phyloP scores from a whole-genome alignment of 2,329 filamentous ascomycete genomes.

The Hypoxylon sp. region DNA sequence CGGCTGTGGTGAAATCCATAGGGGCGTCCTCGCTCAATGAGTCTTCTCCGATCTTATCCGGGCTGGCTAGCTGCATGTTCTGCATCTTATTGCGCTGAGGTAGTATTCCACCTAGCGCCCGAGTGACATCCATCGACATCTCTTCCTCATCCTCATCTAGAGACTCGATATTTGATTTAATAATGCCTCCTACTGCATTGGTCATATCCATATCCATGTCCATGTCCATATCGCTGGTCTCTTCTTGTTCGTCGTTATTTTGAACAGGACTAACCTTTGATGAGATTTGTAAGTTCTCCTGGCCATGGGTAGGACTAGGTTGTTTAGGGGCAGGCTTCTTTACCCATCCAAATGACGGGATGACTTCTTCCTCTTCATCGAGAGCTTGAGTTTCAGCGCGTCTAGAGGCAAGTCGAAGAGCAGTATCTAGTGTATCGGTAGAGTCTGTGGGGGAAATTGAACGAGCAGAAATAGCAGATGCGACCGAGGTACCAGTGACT shows the following conservation, averaged over 20 bases:
- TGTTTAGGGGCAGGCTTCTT: conserved; percentile 66
- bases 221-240: conserved; percentile 57
- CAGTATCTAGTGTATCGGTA: conserved; percentile 82
- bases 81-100: conserved; percentile 57
- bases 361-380: conserved; percentile 77
- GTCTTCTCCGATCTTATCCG: conserved; percentile 54
- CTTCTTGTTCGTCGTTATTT: conserved; percentile 47
- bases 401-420: conserved; percentile 80
- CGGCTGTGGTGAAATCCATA: conserved; percentile 88
- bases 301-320: conserved; percentile 55
- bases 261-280: conserved; percentile 48
- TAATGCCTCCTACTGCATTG: conserved; percentile 68
- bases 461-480: conserved; percentile 71
- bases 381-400: conserved; percentile 81
- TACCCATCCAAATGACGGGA: conserved; percentile 82
- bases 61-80: conserved; percentile 46
- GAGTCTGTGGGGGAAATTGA: conserved; percentile 71
- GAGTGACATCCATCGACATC: conserved; percentile 95
- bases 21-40: conserved; percentile 73
- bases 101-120: conserved; percentile 84
- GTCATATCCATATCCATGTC: conserved; percentile 72
- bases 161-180: conserved; percentile 56
- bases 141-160: conserved; percentile 68
- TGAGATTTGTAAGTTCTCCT: conserved; percentile 60
- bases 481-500: conserved; percentile 77